These are phyloP conservation scores for Ceratocystis variospora DNA, from an alignment of 2,329 filamentous ascomycete species.

Conservation along the genomic window DNA sequence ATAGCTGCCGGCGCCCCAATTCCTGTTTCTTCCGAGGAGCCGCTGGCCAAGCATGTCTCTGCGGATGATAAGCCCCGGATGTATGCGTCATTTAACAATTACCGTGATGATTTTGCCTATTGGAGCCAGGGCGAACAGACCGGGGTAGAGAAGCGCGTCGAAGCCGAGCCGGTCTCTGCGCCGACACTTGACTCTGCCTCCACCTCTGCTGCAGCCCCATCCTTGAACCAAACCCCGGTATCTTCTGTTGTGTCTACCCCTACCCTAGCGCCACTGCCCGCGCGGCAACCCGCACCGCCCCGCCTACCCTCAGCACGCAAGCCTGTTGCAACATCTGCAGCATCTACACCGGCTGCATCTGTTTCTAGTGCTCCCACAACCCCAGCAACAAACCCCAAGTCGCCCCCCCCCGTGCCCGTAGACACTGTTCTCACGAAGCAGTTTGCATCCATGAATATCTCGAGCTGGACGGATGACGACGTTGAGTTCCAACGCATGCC, in stretches of 20 bases:
- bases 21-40: conserved; percentile 5
- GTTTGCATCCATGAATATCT: not conserved
- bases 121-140: conserved; percentile 4
- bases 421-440: not conserved
- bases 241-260: not conserved
- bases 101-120: conserved; percentile 14
- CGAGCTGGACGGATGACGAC: conserved; percentile 15
- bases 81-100: conserved; percentile 17
- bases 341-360: too few relatives aligned
- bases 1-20: not conserved
- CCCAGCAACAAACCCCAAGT: not conserved
- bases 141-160: not conserved
- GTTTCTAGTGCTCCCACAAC: too few relatives aligned
- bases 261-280: not conserved
- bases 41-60: not conserved
- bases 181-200: not conserved
- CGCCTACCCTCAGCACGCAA: not conserved
- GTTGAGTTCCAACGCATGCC: not conserved
- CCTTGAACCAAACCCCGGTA: not conserved
- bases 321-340: not conserved
- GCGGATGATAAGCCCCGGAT: conserved; percentile 9
- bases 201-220: not conserved
- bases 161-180: not conserved
- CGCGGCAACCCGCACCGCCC: not conserved
- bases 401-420: not conserved